Evolutionary conservation across 2,329 filamentous ascomycete genomes (phyloP), one percentile per base, ranked within the genome.

Genomic region (Alternaria angustiovoidea): DNA sequence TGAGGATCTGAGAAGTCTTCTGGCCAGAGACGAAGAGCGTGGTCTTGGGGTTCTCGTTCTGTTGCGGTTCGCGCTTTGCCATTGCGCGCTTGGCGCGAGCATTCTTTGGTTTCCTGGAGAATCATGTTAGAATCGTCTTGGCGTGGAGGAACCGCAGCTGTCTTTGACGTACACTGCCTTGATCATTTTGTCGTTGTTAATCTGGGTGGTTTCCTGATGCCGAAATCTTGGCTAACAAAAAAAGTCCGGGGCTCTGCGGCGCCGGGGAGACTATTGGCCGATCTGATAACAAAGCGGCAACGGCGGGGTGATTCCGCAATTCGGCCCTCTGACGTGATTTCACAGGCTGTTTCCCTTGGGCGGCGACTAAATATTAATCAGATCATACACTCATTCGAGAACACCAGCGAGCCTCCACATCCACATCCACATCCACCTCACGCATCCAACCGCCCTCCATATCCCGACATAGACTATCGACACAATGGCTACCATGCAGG

Each of bases 71-170:
- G 75, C 92, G 91, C 81, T 96, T 94, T 79, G 96, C 95, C 76
- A 98, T 89, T 66, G 92, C 94, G 72, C 95, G 91, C 86, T 97
- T 97, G 59, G 93, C 95, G 84, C 95, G 93, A 71, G 94, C 93
- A 81, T 89, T 92, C 73, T 89, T 89, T 60, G 90, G 87, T 82
- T 89, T 89, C 65, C 87, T 89, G 59, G 12, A 24, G 7, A 5
- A 1, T 4, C 43, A 63, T 46, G 63, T 66, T 59, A 53, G 57
- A n/a, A 6, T 7, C 8, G 8, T 32, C 16, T 22, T 12, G 1
- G 3, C 18, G 1, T 2, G 12, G 5, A 30, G 11, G n/a, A 4
- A n/a, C 1, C 2, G 0, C 2, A 16, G 3, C 16, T 8, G 4
- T 14, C 26, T 22, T 30, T 22, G n/a, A 65, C 74, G 28, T 67